A percentile compares a stretch with the other conserved stretches of the same genome.
Conservation (phyloP, 2,329 filamentous ascomycete genomes). For the Xylariomycetidae sp. region DNA sequence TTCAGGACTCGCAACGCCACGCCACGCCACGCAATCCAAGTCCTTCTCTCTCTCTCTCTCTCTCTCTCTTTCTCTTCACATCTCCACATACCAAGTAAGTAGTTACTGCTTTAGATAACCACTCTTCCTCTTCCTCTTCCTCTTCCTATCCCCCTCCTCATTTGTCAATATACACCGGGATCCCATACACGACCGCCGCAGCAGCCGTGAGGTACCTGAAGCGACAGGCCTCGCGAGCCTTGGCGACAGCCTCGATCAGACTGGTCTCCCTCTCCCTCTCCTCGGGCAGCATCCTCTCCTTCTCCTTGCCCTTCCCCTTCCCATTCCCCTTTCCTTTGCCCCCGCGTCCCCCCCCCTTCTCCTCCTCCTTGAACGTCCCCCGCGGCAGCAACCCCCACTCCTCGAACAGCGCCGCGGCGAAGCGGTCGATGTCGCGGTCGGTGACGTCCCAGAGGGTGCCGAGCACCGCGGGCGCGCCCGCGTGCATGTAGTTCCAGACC, state of each 20-base stretch:
- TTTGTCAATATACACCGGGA: slow-evolving; percentile 72
- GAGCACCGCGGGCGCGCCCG: slow-evolving; percentile 78
- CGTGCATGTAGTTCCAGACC: slow-evolving; percentile 86
- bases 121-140: too few species aligned
- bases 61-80: not conserved
- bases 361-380: slow-evolving; percentile 37
- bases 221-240: slow-evolving; percentile 71
- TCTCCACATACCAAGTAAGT: not conserved
- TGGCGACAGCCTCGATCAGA: slow-evolving; percentile 75
- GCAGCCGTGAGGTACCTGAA: slow-evolving; percentile 90
- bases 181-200: slow-evolving; percentile 88
- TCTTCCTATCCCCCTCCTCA: slow-evolving; percentile 4
- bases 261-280: slow-evolving; percentile 32
- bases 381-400: slow-evolving; percentile 70
- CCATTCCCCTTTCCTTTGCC: slow-evolving; percentile 25
- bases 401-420: slow-evolving; percentile 72
- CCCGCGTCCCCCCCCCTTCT: slow-evolving; percentile 20
- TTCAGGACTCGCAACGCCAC: too few species aligned
- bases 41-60: not conserved
- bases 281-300: slow-evolving; percentile 1
- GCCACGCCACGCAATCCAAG: not conserved
- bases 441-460: slow-evolving; percentile 98
- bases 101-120: too few species aligned
- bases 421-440: slow-evolving; percentile 93
- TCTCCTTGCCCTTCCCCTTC: slow-evolving; percentile 13